Percentiles rank a stretch among this genome's conserved stretches.
phyloP scores from a whole-genome alignment of 2,329 filamentous ascomycete genomes.

The Ophiocordyceps australis region DNA sequence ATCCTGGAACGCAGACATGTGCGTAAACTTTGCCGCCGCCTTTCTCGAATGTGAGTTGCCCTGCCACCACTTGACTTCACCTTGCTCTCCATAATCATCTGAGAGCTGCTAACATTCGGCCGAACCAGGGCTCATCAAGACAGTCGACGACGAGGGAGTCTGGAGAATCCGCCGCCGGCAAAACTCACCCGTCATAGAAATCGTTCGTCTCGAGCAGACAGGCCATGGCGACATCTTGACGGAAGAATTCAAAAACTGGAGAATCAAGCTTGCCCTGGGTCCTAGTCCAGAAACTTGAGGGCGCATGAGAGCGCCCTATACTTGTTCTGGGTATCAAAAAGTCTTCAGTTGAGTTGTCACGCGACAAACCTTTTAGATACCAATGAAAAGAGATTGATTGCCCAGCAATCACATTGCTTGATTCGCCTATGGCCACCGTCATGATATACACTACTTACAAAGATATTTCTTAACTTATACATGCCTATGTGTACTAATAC shows the following conservation, averaged over 20 bases:
- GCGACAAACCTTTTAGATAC: too few relatives aligned
- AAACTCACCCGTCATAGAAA: constrained; percentile 47
- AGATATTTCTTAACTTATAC: too few relatives aligned
- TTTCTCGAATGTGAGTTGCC: constrained; percentile 55
- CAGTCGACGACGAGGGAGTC: constrained; percentile 52
- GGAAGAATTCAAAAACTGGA: constrained; percentile 61
- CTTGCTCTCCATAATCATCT: background rate
- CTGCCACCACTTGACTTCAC: background rate
- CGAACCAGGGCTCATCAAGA: constrained; percentile 39
- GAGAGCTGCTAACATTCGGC: background rate
- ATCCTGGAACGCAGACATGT: constrained; percentile 82
- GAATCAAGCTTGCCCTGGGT: constrained; percentile 31
- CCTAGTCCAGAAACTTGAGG: constrained; percentile 6
- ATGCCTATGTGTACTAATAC: too few relatives aligned
- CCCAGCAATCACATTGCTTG: too few relatives aligned
- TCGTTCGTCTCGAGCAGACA: constrained; percentile 54
- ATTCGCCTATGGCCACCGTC: too few relatives aligned
- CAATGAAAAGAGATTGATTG: too few relatives aligned
- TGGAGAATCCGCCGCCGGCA: constrained; percentile 61
- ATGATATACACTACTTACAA: too few relatives aligned
- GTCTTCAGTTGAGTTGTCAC: too few relatives aligned
- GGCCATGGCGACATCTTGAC: constrained; percentile 64
- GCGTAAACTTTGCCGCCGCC: constrained; percentile 71
- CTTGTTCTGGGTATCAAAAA: too few relatives aligned
- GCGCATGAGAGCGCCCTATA: too few relatives aligned